phyloP scores from a whole-genome alignment of 495 filamentous ascomycete species.

The Penicillium malachiteum region DNA sequence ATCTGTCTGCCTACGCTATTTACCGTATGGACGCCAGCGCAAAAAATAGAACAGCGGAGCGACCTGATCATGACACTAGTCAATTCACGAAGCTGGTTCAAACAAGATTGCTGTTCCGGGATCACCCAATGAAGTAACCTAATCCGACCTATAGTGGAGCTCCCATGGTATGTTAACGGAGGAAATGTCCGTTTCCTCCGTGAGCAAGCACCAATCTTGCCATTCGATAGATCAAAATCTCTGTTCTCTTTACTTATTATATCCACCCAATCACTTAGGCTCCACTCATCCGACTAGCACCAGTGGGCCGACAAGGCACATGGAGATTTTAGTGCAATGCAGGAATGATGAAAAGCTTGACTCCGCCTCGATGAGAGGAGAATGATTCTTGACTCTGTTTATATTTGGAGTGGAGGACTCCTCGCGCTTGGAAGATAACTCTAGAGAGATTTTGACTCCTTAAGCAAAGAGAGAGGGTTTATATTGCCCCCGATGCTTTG shows the following conservation, averaged over 20 bases:
- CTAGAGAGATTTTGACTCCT: background rate
- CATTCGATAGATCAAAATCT: background rate
- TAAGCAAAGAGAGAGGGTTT: background rate
- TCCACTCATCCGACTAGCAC: background rate
- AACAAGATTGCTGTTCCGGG: too few species aligned
- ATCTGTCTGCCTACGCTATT: too few species aligned
- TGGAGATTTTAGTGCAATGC: conserved; percentile 1
- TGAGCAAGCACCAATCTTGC: too few species aligned
- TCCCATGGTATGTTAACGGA: background rate
- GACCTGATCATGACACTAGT: too few species aligned
- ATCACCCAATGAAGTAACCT: background rate
- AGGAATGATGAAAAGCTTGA: background rate
- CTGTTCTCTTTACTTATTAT: background rate
- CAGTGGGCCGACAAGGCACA: background rate
- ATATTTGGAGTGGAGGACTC: background rate
- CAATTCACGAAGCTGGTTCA: too few species aligned
- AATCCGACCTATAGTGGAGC: background rate
- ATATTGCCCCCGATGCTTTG: background rate
- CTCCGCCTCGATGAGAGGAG: background rate
- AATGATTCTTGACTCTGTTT: background rate
- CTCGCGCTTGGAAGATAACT: background rate
- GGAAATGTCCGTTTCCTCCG: too few species aligned
- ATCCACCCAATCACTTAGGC: background rate
- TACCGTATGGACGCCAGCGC: too few species aligned
- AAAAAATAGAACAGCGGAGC: too few species aligned